These are phyloP conservation scores for Clonostachys rhizophaga DNA, from an alignment of 2,329 filamentous ascomycete genomes.

Conservation along the genomic window DNA sequence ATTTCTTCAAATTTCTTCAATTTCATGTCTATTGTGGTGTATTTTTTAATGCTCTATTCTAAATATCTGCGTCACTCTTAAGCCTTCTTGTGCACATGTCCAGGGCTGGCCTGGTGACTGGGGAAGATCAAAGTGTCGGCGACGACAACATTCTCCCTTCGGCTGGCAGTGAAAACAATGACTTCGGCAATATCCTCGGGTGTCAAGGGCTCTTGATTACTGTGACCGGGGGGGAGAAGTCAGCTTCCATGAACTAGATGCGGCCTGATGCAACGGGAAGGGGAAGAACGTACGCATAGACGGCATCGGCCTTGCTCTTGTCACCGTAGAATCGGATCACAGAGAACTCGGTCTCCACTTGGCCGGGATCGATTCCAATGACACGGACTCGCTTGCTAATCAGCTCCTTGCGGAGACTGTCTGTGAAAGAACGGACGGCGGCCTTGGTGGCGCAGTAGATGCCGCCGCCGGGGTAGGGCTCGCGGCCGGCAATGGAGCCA, in stretches of 20 bases:
- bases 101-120: conserved; percentile 59
- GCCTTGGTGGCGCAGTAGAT: conserved; percentile 96
- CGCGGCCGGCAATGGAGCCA: conserved; percentile 82
- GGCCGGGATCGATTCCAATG: conserved; percentile 86
- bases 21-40: no score
- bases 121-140: conserved; percentile 86
- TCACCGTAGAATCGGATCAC: conserved; percentile 88
- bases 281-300: conserved; percentile 63
- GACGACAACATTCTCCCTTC: conserved; percentile 85
- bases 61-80: not conserved
- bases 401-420: conserved; percentile 76
- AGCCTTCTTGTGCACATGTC: conserved; percentile 4
- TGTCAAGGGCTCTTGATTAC: conserved; percentile 76
- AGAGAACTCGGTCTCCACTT: conserved; percentile 92
- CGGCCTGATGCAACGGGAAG: not conserved
- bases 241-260: not conserved
- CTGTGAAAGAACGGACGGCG: conserved; percentile 81
- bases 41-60: no score
- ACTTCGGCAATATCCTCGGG: conserved; percentile 89
- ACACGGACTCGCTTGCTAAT: conserved; percentile 76
- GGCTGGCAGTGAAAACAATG: conserved; percentile 77
- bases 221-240: conserved; percentile 17
- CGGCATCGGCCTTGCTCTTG: conserved; percentile 82
- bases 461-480: conserved; percentile 77
- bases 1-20: no score